A percentile compares a stretch with the other conserved stretches of the same genome.
These are phyloP conservation scores for Paecilomyces variotii DNA, from an alignment of 2,329 filamentous ascomycete species.

Conservation along the genomic window DNA sequence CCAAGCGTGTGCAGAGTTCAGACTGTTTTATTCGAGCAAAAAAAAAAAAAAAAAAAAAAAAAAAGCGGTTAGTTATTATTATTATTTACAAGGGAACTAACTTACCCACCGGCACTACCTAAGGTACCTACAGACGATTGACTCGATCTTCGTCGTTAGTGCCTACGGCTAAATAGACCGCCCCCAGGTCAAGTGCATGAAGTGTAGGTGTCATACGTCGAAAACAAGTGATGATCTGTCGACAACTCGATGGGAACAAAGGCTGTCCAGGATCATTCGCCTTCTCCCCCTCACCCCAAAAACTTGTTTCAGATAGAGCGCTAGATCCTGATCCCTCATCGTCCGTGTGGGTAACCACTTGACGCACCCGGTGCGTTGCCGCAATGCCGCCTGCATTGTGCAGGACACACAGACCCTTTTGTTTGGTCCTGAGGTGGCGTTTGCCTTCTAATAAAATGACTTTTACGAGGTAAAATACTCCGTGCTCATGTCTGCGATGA, in stretches of 20 bases:
- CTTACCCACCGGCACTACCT: too few species aligned
- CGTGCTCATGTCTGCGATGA: neutral
- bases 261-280: neutral
- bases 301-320: slow-evolving; percentile 1
- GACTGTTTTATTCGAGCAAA: neutral
- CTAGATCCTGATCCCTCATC: neutral
- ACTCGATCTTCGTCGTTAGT: neutral
- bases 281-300: neutral
- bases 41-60: too few species aligned
- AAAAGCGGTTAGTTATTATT: too few species aligned
- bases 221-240: neutral
- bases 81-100: too few species aligned
- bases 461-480: neutral
- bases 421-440: neutral
- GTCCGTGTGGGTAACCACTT: neutral
- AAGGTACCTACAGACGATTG: neutral
- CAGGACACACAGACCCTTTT: neutral
- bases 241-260: neutral
- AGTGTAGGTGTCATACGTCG: neutral
- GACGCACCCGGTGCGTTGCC: neutral
- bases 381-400: neutral
- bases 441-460: neutral
- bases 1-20: neutral
- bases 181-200: neutral
- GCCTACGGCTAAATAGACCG: neutral